Evolutionary conservation across 176 grass and related monocot species (phyloP), one percentile per base, ranked within the genome.

Genomic region (Zoysia japonica): DNA sequence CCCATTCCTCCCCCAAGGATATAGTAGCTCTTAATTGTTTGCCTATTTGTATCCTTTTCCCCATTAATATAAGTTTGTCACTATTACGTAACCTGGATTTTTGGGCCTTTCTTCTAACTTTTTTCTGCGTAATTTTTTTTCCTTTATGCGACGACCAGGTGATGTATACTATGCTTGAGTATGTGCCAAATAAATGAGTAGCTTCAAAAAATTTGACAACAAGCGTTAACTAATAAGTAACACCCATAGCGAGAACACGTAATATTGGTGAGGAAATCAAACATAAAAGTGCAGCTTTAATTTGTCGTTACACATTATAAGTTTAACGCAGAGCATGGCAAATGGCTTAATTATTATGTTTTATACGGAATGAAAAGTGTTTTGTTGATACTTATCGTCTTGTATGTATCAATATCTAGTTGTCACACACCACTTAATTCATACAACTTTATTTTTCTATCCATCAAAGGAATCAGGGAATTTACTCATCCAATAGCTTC

Each of bases 1-100:
- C 11, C 3, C 6, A 2, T 12, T 81, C 14, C 10, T 4, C 2
- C 45, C 56, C 5, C 1, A 12, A 61, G 14, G 66, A 85, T 85
- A 71, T 72, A 68, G 14, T 67, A 67, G 37, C 3, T 72, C 40
- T 85, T 85, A 66, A 85, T 79, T 79, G 40, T 47, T 17, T 85
- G 20, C 60, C 60, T 44, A 72, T 61, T 61, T 61, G 20, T 19
- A 57, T 7, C 6, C 17, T 19, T 57, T 57, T 19, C 54, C 14
- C 47, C 6, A 85, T 46, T 72, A 3, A 3, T 45, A 54, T 65
- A 14, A 9, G 5, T 46, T 20, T 51, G 67, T 39, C 4, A 2
- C 52, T 64, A 20, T 65, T 39, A 13, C 55, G 2, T 78, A 38
- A 71, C 13, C 1, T 78, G 57, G 9, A 6, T 1, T 71, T 77